phyloP scores from a whole-genome alignment of 805 yeast genomes.

The Candida vartiovaarae region DNA sequence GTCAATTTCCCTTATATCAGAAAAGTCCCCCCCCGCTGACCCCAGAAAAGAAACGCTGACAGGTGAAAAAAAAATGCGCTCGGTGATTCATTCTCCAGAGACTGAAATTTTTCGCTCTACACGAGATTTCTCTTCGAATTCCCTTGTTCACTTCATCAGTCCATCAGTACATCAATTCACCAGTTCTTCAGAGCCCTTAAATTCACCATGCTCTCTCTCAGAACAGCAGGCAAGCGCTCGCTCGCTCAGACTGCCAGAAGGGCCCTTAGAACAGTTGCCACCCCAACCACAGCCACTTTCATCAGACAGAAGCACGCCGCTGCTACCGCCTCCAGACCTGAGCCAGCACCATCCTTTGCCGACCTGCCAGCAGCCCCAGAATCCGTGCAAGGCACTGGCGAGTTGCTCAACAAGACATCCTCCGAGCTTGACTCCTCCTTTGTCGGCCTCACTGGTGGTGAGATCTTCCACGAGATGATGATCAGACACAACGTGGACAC shows the following conservation, averaged over 20 bases:
- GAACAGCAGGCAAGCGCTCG: slow-evolving; percentile 14
- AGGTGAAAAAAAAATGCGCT: too few relatives aligned
- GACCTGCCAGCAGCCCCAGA: slow-evolving; percentile 8
- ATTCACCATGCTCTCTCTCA: slow-evolving; percentile 11
- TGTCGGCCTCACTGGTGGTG: slow-evolving; percentile 97
- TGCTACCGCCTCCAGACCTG: slow-evolving; percentile 17
- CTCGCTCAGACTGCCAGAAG: slow-evolving; percentile 5
- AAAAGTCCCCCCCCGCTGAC: too few relatives aligned
- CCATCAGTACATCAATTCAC: too few relatives aligned
- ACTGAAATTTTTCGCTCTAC: too few relatives aligned
- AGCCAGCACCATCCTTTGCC: slow-evolving; percentile 24
- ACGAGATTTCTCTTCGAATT: too few relatives aligned
- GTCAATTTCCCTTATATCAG: too few relatives aligned
- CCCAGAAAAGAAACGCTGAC: too few relatives aligned
- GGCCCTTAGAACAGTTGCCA: slow-evolving; percentile 5
- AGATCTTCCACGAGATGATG: slow-evolving; percentile 99
- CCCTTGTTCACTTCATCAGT: too few relatives aligned
- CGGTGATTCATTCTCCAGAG: too few relatives aligned
- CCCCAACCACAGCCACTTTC: slow-evolving; percentile 3
- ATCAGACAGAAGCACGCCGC: slow-evolving; percentile 9
- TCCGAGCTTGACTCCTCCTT: slow-evolving; percentile 69
- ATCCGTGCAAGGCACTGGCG: slow-evolving; percentile 1
- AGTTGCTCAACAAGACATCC: slow-evolving; percentile 5
- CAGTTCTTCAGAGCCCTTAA: too few relatives aligned
- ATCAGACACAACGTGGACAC: slow-evolving; percentile 91